Percentiles rank a stretch among this genome's conserved stretches.
These are phyloP conservation scores for Phytophthora pseudosyringae DNA, from an alignment of 352 stramenopile species.

Conservation along the genomic window DNA sequence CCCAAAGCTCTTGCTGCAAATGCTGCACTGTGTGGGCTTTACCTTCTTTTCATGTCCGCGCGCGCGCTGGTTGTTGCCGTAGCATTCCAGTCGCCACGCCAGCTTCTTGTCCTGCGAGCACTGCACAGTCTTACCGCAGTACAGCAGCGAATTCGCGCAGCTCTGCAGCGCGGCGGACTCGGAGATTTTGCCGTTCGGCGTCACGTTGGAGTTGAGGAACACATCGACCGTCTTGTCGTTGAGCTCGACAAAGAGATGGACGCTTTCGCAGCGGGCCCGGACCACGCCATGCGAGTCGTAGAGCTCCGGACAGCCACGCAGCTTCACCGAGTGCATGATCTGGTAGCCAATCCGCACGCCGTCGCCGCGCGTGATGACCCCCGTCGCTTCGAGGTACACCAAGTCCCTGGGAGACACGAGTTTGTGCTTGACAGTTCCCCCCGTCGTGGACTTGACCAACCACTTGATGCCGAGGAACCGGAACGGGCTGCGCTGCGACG, in stretches of 20 bases:
- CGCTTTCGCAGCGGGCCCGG: slow-evolving; percentile 47
- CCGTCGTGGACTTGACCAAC: slow-evolving; percentile 56
- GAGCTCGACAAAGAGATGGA: slow-evolving; percentile 48
- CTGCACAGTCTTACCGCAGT: slow-evolving; percentile 50
- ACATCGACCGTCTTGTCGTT: slow-evolving; percentile 44
- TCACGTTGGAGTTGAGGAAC: slow-evolving; percentile 43
- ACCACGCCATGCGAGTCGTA: slow-evolving; percentile 39
- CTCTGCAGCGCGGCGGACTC: slow-evolving; percentile 38
- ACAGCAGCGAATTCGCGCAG: slow-evolving; percentile 46
- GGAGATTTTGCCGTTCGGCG: slow-evolving; percentile 37
- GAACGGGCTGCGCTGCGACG: slow-evolving; percentile 65
- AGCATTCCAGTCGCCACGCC: slow-evolving; percentile 43
- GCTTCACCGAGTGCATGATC: slow-evolving; percentile 66
- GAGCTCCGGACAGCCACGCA: slow-evolving; percentile 47
- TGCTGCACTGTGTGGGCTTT: slow-evolving; percentile 39
- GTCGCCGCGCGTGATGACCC: slow-evolving; percentile 52
- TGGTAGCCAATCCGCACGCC: slow-evolving; percentile 72
- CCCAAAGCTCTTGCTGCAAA: slow-evolving; percentile 53
- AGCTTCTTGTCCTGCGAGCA: slow-evolving; percentile 68
- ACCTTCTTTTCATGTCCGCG: slow-evolving; percentile 23
- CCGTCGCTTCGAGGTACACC: slow-evolving; percentile 74
- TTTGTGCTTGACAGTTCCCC: slow-evolving; percentile 44
- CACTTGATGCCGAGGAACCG: slow-evolving; percentile 75
- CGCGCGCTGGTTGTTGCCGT: slow-evolving; percentile 26
- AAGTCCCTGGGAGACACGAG: slow-evolving; percentile 55